Base-by-base conservation (phyloP, 306 rosid genomes). In the Quercus variabilis region DNA sequence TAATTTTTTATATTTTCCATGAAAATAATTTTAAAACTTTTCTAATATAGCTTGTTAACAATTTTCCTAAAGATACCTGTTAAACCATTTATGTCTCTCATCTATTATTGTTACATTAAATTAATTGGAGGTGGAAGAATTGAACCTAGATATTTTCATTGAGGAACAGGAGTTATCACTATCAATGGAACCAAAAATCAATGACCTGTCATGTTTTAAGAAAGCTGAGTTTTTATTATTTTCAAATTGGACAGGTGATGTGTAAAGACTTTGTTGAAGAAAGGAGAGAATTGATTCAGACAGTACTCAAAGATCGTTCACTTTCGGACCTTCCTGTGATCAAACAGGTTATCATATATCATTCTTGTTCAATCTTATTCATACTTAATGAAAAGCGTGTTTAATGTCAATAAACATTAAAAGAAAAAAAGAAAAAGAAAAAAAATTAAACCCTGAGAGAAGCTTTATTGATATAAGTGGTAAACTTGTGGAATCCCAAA, bases 281-380 rank as follows among this genome's bases (percentile, higher is more conserved):
- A 83, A 91, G 85, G 87, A 87, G 74, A 78, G 83, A 87, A 60
- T 73, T 91, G 83, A 72, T 91, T 56, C 83, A 65, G 60, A 59
- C 88, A 76, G 80, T 90, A 77, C 86, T 87, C 17, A 85, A 67
- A 58, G 89, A 19, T 55, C 62, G 92, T 65, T 59, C 78, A 12
- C 83, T 91, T 52, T 80, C 86, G 43, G 19, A 80, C 35, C 89
- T 91, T 63, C 90, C 95, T 5, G 77, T 55, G 65, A 89, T 91
- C 75, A 46, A 76, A 18, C 78, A 70, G 89, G 94, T 88, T 71
- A 51, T 18, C 20, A 21, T 33, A 33, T 33, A 33, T 76, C 65
- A 19, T 10, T 19, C 3, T 11, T 17, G 10, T 19, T 55, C 7
- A 55, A 3, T 55, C 54, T 55, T 55, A 18, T 55, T 55, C 7